phyloP scores from a whole-genome alignment of 225 moss, liverwort and hornwort genomes.

The Takakia lepidozioides region DNA sequence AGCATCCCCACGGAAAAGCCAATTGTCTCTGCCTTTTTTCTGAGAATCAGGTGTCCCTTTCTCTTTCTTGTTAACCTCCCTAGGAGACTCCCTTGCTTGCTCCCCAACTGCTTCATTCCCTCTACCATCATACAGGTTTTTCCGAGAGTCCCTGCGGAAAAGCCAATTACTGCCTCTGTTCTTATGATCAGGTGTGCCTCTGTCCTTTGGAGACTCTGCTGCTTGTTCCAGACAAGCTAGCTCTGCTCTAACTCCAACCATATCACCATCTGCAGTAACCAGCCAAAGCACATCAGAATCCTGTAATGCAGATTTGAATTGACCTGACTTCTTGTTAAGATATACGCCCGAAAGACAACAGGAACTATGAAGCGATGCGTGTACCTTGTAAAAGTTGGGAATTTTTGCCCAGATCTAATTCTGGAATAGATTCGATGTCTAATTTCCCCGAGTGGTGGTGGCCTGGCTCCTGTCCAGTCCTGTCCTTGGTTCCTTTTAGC shows the following conservation, averaged over 20 bases:
- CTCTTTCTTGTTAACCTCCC: constrained; percentile 9
- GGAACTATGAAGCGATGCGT: no score
- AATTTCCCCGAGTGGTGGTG: constrained; percentile 10
- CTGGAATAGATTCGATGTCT: constrained; percentile 10
- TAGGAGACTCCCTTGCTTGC: constrained; percentile 4
- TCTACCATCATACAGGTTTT: constrained; percentile 16
- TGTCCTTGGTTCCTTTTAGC: constrained; percentile 12
- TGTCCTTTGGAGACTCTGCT: constrained; percentile 4
- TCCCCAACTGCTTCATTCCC: constrained; percentile 5
- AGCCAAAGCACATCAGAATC: no score
- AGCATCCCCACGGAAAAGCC: constrained; percentile 19
- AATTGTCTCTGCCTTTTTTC: constrained; percentile 11
- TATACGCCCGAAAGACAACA: no score
- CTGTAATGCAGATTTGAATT: no score
- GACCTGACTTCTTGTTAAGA: no score
- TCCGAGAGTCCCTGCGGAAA: constrained; percentile 12
- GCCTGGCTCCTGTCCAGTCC: constrained; percentile 5
- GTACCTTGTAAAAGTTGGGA: constrained; percentile 3
- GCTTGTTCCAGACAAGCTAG: not conserved
- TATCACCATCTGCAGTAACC: constrained; percentile 16
- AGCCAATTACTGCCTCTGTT: constrained; percentile 17
- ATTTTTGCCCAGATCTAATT: constrained; percentile 17
- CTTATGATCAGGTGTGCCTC: constrained; percentile 6
- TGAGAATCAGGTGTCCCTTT: constrained; percentile 7
- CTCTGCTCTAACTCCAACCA: constrained; percentile 1